A percentile compares a stretch with the other conserved stretches of the same genome.
These are phyloP conservation scores for Amanita rubescens DNA, from an alignment of 768 basidiomycete species.

Conservation along the genomic window DNA sequence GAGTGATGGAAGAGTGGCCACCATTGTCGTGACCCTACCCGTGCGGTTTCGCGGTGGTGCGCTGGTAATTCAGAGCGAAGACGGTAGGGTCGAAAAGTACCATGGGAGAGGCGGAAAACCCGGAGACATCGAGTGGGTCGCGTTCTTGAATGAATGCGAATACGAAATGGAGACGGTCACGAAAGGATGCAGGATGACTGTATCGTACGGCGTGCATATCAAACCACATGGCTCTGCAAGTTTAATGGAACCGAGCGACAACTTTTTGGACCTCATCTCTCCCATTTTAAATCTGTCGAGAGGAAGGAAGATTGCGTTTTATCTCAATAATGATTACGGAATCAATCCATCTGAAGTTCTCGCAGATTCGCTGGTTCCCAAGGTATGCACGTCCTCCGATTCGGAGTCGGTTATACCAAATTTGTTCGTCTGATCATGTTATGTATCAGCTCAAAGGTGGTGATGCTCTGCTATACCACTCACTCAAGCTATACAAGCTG, in stretches of 20 bases:
- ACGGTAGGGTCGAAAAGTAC: constrained; percentile 56
- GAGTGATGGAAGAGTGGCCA: constrained; percentile 66
- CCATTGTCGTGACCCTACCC: constrained; percentile 66
- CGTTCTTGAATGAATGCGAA: constrained; percentile 67
- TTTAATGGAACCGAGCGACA: constrained; percentile 67
- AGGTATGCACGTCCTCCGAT: too few species aligned
- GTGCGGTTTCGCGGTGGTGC: constrained; percentile 68
- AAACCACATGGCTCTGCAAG: constrained; percentile 54
- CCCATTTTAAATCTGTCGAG: constrained; percentile 67
- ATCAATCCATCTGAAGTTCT: constrained; percentile 62
- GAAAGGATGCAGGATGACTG: constrained; percentile 59
- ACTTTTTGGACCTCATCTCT: constrained; percentile 63
- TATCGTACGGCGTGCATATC: constrained; percentile 67
- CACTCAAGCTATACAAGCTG: constrained; percentile 71
- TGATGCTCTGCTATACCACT: constrained; percentile 69
- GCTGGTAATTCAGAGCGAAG: constrained; percentile 47
- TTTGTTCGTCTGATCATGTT: not conserved
- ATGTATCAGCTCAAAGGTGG: constrained; percentile 60
- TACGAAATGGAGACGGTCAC: constrained; percentile 67
- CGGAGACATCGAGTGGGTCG: constrained; percentile 73
- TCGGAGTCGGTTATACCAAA: not conserved
- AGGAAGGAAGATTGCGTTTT: constrained; percentile 67
- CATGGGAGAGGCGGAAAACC: constrained; percentile 52
- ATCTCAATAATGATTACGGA: constrained; percentile 60
- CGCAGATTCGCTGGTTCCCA: constrained; percentile 64